phyloP scores from a whole-genome alignment of 805 yeast genomes.

The Lachancea waltii region DNA sequence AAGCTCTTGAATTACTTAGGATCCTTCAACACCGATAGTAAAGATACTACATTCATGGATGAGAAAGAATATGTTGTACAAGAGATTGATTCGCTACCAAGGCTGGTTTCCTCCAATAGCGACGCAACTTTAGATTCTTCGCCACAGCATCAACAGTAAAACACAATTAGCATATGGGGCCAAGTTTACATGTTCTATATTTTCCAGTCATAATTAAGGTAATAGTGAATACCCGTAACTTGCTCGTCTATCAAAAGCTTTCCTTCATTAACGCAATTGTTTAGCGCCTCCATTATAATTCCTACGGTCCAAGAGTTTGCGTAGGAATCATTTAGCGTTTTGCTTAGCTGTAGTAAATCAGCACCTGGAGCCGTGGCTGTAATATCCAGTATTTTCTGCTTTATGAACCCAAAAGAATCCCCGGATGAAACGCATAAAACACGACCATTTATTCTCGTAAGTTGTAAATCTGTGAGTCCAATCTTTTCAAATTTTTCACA shows the following conservation, averaged over 20 bases:
- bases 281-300: constrained; percentile 58
- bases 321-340: constrained; percentile 24
- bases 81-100: constrained; percentile 67
- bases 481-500: constrained; percentile 50
- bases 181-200: constrained; percentile 3
- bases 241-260: constrained; percentile 60
- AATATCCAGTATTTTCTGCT: constrained; percentile 22
- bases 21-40: constrained; percentile 51
- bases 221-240: constrained; percentile 59
- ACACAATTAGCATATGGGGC: neutral
- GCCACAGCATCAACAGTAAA: constrained; percentile 11
- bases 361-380: constrained; percentile 26
- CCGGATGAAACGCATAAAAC: constrained; percentile 31
- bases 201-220: constrained; percentile 39
- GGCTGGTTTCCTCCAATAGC: constrained; percentile 36
- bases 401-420: constrained; percentile 28
- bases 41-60: constrained; percentile 58
- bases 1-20: constrained; percentile 66
- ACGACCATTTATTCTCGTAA: constrained; percentile 33
- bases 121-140: constrained; percentile 13
- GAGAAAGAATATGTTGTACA: constrained; percentile 77
- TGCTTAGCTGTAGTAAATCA: constrained; percentile 23
- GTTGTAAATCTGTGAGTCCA: constrained; percentile 40
- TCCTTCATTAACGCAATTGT: constrained; percentile 51
- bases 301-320: constrained; percentile 59